Percentiles rank a stretch among this genome's conserved stretches.
phyloP scores from a whole-genome alignment of 1,284 basidiomycete genomes.

The Pyrrhoderma lamaoense region DNA sequence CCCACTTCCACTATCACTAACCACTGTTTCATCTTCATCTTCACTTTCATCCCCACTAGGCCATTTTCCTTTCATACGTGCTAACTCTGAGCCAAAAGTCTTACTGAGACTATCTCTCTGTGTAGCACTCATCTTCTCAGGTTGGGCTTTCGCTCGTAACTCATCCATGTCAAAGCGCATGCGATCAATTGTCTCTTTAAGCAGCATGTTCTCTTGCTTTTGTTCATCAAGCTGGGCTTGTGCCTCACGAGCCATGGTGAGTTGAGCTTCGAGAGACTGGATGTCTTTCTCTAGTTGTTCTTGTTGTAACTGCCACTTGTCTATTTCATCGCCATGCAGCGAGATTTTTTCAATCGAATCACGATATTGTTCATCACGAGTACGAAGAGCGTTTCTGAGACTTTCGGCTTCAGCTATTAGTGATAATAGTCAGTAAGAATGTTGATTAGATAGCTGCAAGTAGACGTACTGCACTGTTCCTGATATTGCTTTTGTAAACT shows the following conservation, averaged over 20 bases:
- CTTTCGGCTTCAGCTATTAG: slow-evolving; percentile 64
- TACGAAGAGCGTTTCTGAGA: slow-evolving; percentile 64
- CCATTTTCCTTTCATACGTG: slow-evolving; percentile 47
- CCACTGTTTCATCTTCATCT: slow-evolving; percentile 34
- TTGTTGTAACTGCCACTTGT: slow-evolving; percentile 56
- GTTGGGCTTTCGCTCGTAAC: slow-evolving; percentile 49
- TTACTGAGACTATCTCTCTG: slow-evolving; percentile 61
- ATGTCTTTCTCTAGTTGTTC: slow-evolving; percentile 64
- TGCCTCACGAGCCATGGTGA: slow-evolving; percentile 59
- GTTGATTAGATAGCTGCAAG: background rate
- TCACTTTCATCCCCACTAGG: slow-evolving; percentile 29
- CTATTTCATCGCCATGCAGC: slow-evolving; percentile 54
- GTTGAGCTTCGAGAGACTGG: slow-evolving; percentile 56
- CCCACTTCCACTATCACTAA: slow-evolving; percentile 34
- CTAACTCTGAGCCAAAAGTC: slow-evolving; percentile 76
- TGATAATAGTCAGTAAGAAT: slow-evolving; percentile 12
- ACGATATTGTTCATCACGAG: slow-evolving; percentile 66
- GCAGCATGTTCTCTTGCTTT: slow-evolving; percentile 83
- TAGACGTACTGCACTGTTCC: slow-evolving; percentile 70
- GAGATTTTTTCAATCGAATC: slow-evolving; percentile 50
- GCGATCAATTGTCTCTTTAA: slow-evolving; percentile 90
- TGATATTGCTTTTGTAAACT: slow-evolving; percentile 78
- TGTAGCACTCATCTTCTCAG: slow-evolving; percentile 31
- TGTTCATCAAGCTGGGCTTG: slow-evolving; percentile 75
- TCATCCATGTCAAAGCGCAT: slow-evolving; percentile 89